Percentiles rank a stretch among this genome's conserved stretches.
Conservation (phyloP, 2,329 filamentous ascomycete genomes). For the Aspergillus oerlinghausenensis region DNA sequence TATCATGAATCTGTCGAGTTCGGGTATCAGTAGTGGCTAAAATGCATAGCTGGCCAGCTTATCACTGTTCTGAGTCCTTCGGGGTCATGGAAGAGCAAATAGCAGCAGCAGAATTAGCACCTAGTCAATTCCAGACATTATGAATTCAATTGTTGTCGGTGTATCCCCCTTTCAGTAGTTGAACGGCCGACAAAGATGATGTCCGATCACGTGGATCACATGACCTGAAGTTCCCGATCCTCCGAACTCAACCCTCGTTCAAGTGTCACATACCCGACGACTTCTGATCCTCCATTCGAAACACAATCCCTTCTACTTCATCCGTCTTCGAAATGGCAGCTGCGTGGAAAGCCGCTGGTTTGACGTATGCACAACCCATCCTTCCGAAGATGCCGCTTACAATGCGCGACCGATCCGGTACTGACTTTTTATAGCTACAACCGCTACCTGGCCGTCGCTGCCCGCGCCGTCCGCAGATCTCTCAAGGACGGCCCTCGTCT, state of each 20-base stretch:
- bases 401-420: slow-evolving; percentile 6
- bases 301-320: slow-evolving; percentile 23
- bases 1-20: not conserved
- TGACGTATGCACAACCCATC: slow-evolving; percentile 65
- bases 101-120: not conserved
- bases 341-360: slow-evolving; percentile 96
- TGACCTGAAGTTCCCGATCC: slow-evolving; percentile 28
- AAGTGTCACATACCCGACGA: slow-evolving; percentile 26
- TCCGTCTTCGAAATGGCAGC: slow-evolving; percentile 73
- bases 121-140: not conserved
- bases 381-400: slow-evolving; percentile 4
- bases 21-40: not conserved
- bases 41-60: not conserved
- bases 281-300: slow-evolving; percentile 24
- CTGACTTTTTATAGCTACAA: slow-evolving; percentile 73
- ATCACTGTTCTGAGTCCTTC: not conserved
- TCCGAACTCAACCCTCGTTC: slow-evolving; percentile 33
- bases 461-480: slow-evolving; percentile 91
- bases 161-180: not conserved
- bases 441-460: slow-evolving; percentile 94
- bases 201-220: slow-evolving; percentile 2
- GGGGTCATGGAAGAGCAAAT: not conserved
- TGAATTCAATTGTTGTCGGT: not conserved
- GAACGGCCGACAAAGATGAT: not conserved
- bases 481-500: slow-evolving; percentile 94